Base-by-base conservation (phyloP, 352 stramenopile genomes). In the Thraustotheca clavata region DNA sequence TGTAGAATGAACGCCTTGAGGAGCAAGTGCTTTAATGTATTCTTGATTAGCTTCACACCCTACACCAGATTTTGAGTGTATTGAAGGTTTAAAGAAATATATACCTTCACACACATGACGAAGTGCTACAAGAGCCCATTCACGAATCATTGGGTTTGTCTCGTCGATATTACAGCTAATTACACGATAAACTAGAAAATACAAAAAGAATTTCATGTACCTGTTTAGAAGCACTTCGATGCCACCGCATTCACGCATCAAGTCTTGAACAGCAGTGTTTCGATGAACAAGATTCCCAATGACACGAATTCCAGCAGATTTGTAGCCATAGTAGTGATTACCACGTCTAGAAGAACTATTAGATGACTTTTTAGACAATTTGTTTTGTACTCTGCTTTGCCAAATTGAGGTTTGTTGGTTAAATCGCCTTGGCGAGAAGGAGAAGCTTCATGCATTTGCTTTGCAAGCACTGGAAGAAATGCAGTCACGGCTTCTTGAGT, bases 51-150 rank as follows among this genome's bases (percentile, higher is more conserved):
- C 79, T 43, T 85, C 81, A 49, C 90, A 91, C 3, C 38, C 55
- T 62, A 16, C 8, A 32, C 11, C 41, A 5, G 20, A 22, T 29
- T 18, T 38, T 11, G 7, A 33, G 4, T 14, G 36, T 52, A 50
- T 20, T 14, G 5, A 61, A n/a, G 39, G 18, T 47, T 24, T 24
- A n/a, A 47, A 12, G 11, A 31, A 34, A 16, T 8, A 59, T 24
- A 4, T 75, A 4, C 83, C 86, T 52, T 96, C 88, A 50, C 87
- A 96, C 47, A 96, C 49, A 67, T 96, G 94, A 31, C 88, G 85
- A 48, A 96, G 50, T 32, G 87, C 84, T 3, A 96, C 82, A 33
- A 96, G 79, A 1, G 81, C 89, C 86, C 87, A 96, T 66, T 96
- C 88, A 18, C 88, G 86, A 27, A 96, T 75, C 59, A 96, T 67